phyloP scores from a whole-genome alignment of 2,329 filamentous ascomycete genomes.

The Colletotrichum falcatum region DNA sequence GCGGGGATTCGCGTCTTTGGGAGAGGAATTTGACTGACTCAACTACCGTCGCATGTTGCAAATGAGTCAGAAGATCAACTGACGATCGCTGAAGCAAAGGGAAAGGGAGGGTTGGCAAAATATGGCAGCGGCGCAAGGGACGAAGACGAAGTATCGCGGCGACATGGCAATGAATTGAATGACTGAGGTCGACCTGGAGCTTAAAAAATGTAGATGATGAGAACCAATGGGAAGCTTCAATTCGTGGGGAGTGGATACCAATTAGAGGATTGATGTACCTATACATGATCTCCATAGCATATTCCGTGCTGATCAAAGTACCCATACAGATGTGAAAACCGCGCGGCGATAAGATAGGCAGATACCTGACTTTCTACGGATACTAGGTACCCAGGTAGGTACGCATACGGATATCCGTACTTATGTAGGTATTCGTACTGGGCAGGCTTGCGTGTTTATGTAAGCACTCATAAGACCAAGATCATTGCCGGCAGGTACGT shows the following conservation, averaged over 20 bases:
- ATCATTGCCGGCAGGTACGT: not conserved
- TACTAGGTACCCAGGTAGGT: not conserved
- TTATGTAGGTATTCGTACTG: not conserved
- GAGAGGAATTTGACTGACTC: not conserved
- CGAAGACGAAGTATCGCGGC: constrained; percentile 18
- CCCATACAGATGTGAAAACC: rapidly evolving
- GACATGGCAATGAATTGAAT: constrained; percentile 5
- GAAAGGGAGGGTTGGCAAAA: not conserved
- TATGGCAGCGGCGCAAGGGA: constrained; percentile 3
- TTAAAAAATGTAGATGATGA: not conserved
- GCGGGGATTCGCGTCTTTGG: not conserved
- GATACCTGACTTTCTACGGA: no score
- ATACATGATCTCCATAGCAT: rapidly evolving
- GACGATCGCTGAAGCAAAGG: not conserved
- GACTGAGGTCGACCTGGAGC: constrained; percentile 8
- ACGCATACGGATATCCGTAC: not conserved
- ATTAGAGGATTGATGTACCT: not conserved
- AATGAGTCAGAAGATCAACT: no score
- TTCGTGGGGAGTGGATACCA: not conserved
- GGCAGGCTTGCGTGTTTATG: not conserved
- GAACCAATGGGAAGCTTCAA: constrained; percentile 32
- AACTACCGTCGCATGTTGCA: constrained; percentile 16
- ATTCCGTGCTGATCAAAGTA: not conserved
- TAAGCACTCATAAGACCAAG: constrained; percentile 14
- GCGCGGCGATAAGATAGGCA: not conserved